phyloP scores from a whole-genome alignment of 163 green algal species.

The Scenedesmus sp. region DNA sequence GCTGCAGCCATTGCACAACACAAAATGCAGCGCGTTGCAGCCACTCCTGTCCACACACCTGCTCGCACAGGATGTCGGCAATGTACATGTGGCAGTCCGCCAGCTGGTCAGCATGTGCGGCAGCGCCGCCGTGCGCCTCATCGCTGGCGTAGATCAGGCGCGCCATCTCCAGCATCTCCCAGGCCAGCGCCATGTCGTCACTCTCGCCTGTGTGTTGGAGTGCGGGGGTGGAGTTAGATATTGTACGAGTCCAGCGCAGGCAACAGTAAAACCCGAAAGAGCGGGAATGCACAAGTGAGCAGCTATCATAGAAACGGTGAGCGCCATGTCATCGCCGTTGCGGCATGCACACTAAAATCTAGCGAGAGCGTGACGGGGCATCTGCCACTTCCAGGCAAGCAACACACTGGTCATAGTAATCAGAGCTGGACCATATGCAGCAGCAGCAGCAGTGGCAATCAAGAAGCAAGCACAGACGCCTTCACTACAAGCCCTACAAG shows the following conservation, averaged over 20 bases:
- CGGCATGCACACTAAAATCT: too few relatives aligned
- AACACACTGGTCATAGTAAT: too few relatives aligned
- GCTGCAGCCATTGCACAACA: background rate
- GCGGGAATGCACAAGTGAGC: background rate
- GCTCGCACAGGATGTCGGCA: conserved; percentile 56
- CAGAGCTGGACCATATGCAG: too few relatives aligned
- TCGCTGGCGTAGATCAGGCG: conserved; percentile 50
- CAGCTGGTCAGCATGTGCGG: conserved; percentile 37
- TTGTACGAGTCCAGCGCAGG: background rate
- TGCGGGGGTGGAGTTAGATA: background rate
- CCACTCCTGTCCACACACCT: conserved; percentile 45
- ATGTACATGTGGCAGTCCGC: conserved; percentile 57
- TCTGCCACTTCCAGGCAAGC: too few relatives aligned
- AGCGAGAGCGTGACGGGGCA: too few relatives aligned
- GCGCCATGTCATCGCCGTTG: background rate
- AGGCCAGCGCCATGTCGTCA: conserved; percentile 64
- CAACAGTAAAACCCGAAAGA: background rate
- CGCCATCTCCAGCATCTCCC: conserved; percentile 64
- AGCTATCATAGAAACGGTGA: background rate
- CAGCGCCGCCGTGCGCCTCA: conserved; percentile 19
- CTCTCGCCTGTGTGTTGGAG: conserved; percentile 9
- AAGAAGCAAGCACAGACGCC: background rate
- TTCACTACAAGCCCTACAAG: background rate
- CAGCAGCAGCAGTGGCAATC: too few relatives aligned
- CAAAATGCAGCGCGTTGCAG: background rate